phyloP scores from a whole-genome alignment of 805 yeast genomes.

The Wickerhamiella sergipiensis region DNA sequence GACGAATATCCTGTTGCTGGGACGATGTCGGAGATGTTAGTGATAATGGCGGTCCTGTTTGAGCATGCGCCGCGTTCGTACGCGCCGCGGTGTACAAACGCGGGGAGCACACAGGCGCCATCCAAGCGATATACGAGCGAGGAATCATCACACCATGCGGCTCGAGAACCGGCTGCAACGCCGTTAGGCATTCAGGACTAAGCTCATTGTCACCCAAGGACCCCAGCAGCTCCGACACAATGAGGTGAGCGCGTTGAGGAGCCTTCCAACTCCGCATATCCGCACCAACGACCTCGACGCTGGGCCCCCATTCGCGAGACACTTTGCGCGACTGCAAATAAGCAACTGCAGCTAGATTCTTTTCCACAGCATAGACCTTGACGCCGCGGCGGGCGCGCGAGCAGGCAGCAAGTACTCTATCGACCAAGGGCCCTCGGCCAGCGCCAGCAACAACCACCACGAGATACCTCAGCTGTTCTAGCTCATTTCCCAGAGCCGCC shows the following conservation, averaged over 20 bases:
- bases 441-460: conserved; percentile 58
- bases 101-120: conserved; percentile 59
- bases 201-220: conserved; percentile 89
- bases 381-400: conserved; percentile 14
- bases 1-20: conserved; percentile 1
- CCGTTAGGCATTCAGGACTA: conserved; percentile 63
- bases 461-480: conserved; percentile 11
- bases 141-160: conserved; percentile 48
- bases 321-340: conserved; percentile 36
- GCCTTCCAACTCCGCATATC: conserved; percentile 48
- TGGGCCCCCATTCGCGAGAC: conserved; percentile 35
- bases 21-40: background rate
- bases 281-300: conserved; percentile 36
- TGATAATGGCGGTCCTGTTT: background rate
- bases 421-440: conserved; percentile 74
- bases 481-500: conserved; percentile 33
- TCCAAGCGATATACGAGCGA: conserved; percentile 38
- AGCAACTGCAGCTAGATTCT: conserved; percentile 46
- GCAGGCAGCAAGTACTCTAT: conserved; percentile 30
- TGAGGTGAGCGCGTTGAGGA: conserved; percentile 34
- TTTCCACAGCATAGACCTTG: conserved; percentile 51
- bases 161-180: conserved; percentile 30
- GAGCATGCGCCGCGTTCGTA: background rate
- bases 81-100: conserved; percentile 26
- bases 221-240: conserved; percentile 74